Evolutionary conservation across 1,284 basidiomycete genomes (phyloP), one percentile per base, ranked within the genome.

Genomic region (Meripilus lineatus): DNA sequence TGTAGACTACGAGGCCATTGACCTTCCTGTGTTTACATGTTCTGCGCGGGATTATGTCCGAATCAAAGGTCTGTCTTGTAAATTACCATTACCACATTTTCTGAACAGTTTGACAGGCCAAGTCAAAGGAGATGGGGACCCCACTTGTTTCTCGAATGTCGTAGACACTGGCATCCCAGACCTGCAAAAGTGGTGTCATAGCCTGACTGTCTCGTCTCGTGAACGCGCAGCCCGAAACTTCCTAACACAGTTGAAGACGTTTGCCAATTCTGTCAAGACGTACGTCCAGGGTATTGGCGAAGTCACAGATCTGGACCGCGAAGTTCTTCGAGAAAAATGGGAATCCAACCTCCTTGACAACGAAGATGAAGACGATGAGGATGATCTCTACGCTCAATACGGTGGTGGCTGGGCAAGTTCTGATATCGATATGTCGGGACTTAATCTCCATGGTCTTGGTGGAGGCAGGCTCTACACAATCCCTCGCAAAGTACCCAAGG

Each of bases 41-140:
- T 81, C 78, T 1, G 72, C 76, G 22, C 70, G 79, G 13, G 79
- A 83, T 55, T 81, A 82, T 51, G 69, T 79, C 22, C 64, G 77
- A 34, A 54, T 79, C 23, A 75, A 69, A 50, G 68, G 75, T 72
- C 50, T 40, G 64, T 42, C 17, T 2, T 28, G 13, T 32, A 20
- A 35, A 6, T 15, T 34, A 10, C 35, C 21, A 28, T 32, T 47
- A 35, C 13, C 35, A 45, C 23, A 48, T 48, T 52, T 48, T 42
- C 40, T 39, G 25, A 26, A 33, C 40, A 22, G 37, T 18, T 2
- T 17, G n/a, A 26, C 41, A 74, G 73, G 69, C 15, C 75, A 79
- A 61, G 72, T 77, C 18, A 72, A 73, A 53, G 77, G 78, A 15
- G 79, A 81, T 47, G 78, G 78, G 5, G 71, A 72, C 24, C 69